Conservation (phyloP, 1,139 yeast species). For the Candida neerlandica region DNA sequence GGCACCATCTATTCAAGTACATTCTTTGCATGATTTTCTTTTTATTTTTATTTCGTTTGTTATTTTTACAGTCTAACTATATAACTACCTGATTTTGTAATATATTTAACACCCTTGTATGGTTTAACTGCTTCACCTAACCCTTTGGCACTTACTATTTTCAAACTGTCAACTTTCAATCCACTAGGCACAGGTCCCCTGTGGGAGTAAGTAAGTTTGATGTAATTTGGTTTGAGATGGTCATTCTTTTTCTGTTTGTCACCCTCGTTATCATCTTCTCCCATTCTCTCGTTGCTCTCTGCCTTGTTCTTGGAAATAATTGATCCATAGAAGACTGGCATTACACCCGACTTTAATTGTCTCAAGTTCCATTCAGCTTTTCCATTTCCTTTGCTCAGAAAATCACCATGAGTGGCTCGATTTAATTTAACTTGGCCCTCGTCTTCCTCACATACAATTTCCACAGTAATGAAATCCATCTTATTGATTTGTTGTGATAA, state of each 20-base stretch:
- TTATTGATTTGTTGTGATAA: slow-evolving; percentile 56
- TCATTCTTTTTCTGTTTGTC: slow-evolving; percentile 8
- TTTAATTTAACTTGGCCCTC: slow-evolving; percentile 40
- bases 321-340: slow-evolving; percentile 66
- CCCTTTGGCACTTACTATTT: slow-evolving; percentile 61
- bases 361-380: slow-evolving; percentile 75
- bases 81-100: slow-evolving; percentile 65
- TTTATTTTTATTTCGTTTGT: neutral
- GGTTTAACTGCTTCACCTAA: slow-evolving; percentile 68
- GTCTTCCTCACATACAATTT: slow-evolving; percentile 38
- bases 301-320: slow-evolving; percentile 19
- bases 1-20: neutral
- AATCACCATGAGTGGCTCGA: slow-evolving; percentile 74
- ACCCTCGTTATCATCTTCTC: slow-evolving; percentile 8
- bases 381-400: slow-evolving; percentile 54
- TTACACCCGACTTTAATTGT: slow-evolving; percentile 60
- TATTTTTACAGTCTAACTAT: slow-evolving; percentile 42
- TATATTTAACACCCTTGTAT: slow-evolving; percentile 89
- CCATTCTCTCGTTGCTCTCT: slow-evolving; percentile 14
- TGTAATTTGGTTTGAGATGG: slow-evolving; percentile 47
- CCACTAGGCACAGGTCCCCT: slow-evolving; percentile 82
- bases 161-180: slow-evolving; percentile 64
- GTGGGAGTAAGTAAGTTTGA: slow-evolving; percentile 57
- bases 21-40: neutral
- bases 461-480: slow-evolving; percentile 60